Evolutionary conservation across 2,329 filamentous ascomycete species (phyloP), one percentile per base, ranked within the genome.

Genomic region (Sordariomycetes sp.): DNA sequence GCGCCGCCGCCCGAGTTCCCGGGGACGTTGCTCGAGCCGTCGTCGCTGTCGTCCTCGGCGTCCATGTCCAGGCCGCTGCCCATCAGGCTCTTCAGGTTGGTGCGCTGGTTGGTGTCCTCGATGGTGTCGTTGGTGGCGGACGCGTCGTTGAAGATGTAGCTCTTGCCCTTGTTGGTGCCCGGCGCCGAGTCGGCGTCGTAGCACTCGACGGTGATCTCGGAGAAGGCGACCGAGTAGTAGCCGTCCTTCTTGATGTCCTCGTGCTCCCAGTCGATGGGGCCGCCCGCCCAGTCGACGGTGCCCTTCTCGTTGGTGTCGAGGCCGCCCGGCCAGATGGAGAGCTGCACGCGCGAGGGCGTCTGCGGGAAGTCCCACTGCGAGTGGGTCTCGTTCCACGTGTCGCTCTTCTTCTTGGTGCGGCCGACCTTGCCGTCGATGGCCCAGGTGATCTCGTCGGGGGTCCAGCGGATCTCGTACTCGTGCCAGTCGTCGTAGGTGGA

Each of bases 301-400:
- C 94, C 94, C 70, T 88, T 69, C 48, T 82, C 87, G 71, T 97
- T 97, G 68, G 79, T 80, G 11, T 83, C 74, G 53, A 89, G 82
- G 69, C 94, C 94, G 67, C 90, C 94, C 48, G 94, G 94, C 94
- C 94, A 99, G 67, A 99, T 85, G 18, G 94, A 97, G 55, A 99
- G 80, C 77, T 97, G 90, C 57, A 99, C 82, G 65, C 93, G 89
- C 18, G 92, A 76, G 3, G 94, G 94, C 0, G 92, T 95, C 75
- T 97, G 94, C 7, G 94, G 94, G 77, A 82, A 99, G 66, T 88
- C 78, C 80, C 86, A 99, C 71, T 86, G 85, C 72, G 92, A 87
- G 59, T 84, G 75, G 7, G 90, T 95, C 14, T 78, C 74, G 75
- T 99, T 97, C 85, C 87, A 97, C 14, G 94, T 97, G 43, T 90